Conservation (phyloP, 2,329 filamentous ascomycete species). For the Fusarium austroafricanum region DNA sequence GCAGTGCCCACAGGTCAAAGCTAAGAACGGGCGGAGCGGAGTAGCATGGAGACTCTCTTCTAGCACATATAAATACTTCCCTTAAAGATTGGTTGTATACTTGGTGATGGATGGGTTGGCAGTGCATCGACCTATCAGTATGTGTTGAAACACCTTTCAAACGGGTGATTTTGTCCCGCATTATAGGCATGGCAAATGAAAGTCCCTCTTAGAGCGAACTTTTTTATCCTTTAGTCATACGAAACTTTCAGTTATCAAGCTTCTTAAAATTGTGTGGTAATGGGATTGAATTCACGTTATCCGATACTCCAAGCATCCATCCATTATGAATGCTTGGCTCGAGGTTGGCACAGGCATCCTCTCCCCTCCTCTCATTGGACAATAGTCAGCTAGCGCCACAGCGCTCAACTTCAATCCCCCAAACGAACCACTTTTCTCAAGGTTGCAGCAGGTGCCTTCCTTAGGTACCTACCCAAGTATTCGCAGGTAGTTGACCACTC, state of each 20-base stretch:
- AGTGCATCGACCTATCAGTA: background rate
- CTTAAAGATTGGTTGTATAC: no score
- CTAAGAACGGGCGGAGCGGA: background rate
- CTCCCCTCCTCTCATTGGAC: conserved; percentile 5
- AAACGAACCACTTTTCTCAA: conserved; percentile 27
- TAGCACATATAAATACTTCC: no score
- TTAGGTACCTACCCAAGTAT: background rate
- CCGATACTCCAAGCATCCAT: background rate
- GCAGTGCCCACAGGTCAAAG: background rate
- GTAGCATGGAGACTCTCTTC: no score
- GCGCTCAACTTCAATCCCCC: conserved; percentile 18
- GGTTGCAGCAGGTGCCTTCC: conserved; percentile 32
- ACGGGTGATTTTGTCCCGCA: background rate
- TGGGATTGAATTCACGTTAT: background rate
- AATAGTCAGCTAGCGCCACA: conserved; percentile 14
- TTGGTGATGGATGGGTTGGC: no score
- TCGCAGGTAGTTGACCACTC: conserved; percentile 18
- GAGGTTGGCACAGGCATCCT: background rate
- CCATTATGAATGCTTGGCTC: background rate
- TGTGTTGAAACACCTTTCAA: background rate
- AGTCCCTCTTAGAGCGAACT: background rate
- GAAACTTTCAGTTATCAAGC: background rate
- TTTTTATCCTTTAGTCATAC: background rate
- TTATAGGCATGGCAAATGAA: background rate
- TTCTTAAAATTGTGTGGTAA: no score